phyloP scores from a whole-genome alignment of 2,329 filamentous ascomycete genomes.

The Fusarium hostae region DNA sequence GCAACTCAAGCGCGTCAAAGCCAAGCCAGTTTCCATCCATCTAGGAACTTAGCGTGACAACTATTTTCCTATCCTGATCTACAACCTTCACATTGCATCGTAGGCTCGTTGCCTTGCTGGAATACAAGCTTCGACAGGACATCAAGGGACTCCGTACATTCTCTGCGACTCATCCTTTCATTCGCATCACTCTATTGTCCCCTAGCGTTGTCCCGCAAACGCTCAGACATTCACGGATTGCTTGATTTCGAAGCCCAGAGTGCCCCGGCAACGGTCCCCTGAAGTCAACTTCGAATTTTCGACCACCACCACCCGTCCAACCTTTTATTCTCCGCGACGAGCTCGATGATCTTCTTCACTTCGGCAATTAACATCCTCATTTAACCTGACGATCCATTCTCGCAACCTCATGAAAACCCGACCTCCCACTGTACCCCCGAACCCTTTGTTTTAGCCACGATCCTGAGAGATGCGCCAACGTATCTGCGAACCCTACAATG shows the following conservation, averaged over 20 bases:
- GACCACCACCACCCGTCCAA: not conserved
- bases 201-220: not conserved
- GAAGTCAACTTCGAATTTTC: conserved; percentile 13
- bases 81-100: conserved; percentile 15
- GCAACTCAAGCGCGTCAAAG: conserved; percentile 35
- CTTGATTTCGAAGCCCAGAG: conserved; percentile 18
- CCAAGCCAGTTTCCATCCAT: conserved; percentile 12
- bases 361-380: not conserved
- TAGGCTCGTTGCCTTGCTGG: conserved; percentile 26
- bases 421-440: not conserved
- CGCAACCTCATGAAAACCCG: conserved; percentile 13
- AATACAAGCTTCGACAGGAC: conserved; percentile 5
- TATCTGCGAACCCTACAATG: conserved; percentile 48
- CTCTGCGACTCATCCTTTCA: not conserved
- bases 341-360: not conserved
- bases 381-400: not conserved
- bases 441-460: conserved; percentile 10
- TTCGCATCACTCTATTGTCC: conserved; percentile 3
- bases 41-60: conserved; percentile 9
- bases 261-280: conserved; percentile 31
- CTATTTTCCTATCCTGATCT: conserved; percentile 32
- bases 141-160: not conserved
- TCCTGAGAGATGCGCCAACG: conserved; percentile 37
- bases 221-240: conserved; percentile 10
- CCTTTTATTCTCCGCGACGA: not conserved